Evolutionary conservation across 2,329 filamentous ascomycete species (phyloP).

Genomic region (Fusarium sp.): DNA sequence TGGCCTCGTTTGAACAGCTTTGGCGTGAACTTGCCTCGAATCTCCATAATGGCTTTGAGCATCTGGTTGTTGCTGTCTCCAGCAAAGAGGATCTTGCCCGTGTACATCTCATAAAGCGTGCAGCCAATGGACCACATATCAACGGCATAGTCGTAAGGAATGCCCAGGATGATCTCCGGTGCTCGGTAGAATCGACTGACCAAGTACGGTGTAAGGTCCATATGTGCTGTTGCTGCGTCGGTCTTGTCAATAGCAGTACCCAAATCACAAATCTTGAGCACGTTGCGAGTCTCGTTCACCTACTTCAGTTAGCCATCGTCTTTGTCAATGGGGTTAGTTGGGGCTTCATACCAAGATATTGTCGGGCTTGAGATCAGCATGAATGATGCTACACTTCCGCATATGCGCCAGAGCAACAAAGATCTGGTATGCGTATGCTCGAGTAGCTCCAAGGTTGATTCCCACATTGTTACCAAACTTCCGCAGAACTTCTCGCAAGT

Average conservation of each 20-base stretch:
- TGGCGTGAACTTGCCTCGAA: slow-evolving; percentile 88
- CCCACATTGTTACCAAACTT: slow-evolving; percentile 96
- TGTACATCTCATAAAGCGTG: slow-evolving; percentile 96
- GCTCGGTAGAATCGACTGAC: slow-evolving; percentile 98
- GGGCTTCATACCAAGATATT: slow-evolving; percentile 80
- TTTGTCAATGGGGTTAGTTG: background rate
- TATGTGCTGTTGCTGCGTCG: slow-evolving; percentile 77
- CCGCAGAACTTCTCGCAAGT: slow-evolving; percentile 91
- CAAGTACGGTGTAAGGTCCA: slow-evolving; percentile 92
- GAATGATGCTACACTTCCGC: slow-evolving; percentile 91
- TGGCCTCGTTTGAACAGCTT: slow-evolving; percentile 89
- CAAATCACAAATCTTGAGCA: slow-evolving; percentile 95
- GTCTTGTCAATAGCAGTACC: slow-evolving; percentile 94
- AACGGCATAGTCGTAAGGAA: slow-evolving; percentile 92
- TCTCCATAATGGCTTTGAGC: slow-evolving; percentile 96
- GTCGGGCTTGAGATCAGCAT: slow-evolving; percentile 97
- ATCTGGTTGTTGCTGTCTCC: slow-evolving; percentile 98
- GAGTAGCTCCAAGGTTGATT: slow-evolving; percentile 88
- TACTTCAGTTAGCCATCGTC: slow-evolving; percentile 47
- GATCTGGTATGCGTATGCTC: slow-evolving; percentile 92
- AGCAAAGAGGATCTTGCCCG: slow-evolving; percentile 95
- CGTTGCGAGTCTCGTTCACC: slow-evolving; percentile 83
- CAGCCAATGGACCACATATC: slow-evolving; percentile 99
- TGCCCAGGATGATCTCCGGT: slow-evolving; percentile 96
- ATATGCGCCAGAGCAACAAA: slow-evolving; percentile 90